A percentile compares a stretch with the other conserved stretches of the same genome.
Conservation (phyloP, 805 yeast species). For the Candida railenensis region DNA sequence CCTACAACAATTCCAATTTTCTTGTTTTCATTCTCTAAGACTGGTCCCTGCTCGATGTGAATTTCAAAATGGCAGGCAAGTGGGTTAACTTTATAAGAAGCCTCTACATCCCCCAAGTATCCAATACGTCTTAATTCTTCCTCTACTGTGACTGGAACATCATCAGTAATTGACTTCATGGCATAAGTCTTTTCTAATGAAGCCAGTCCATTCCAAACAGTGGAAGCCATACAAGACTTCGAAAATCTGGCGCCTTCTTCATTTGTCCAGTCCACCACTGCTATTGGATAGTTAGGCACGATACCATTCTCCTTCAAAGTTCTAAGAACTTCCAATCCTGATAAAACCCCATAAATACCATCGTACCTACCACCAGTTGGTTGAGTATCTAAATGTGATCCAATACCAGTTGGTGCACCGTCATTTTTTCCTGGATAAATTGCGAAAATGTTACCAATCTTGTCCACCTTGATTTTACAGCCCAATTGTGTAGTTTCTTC, state of each 20-base stretch:
- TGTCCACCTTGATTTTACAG: slow-evolving; percentile 58
- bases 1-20: slow-evolving; percentile 66
- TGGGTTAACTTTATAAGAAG: slow-evolving; percentile 50
- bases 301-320: slow-evolving; percentile 59
- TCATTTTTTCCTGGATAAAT: slow-evolving; percentile 52
- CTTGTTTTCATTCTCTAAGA: slow-evolving; percentile 54
- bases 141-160: slow-evolving; percentile 44
- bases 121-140: slow-evolving; percentile 62
- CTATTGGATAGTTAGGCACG: slow-evolving; percentile 65
- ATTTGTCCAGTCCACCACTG: slow-evolving; percentile 68
- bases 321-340: slow-evolving; percentile 66
- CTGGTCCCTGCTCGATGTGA: slow-evolving; percentile 78
- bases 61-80: slow-evolving; percentile 70
- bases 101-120: slow-evolving; percentile 52
- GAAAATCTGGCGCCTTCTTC: slow-evolving; percentile 82
- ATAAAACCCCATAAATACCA: slow-evolving; percentile 66
- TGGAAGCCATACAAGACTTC: slow-evolving; percentile 62
- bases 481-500: slow-evolving; percentile 52
- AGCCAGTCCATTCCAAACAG: slow-evolving; percentile 62
- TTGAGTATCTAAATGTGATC: slow-evolving; percentile 75
- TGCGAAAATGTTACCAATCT: slow-evolving; percentile 69
- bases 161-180: slow-evolving; percentile 55
- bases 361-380: slow-evolving; percentile 80
- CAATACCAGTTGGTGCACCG: slow-evolving; percentile 61
- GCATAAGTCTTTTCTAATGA: slow-evolving; percentile 49